Evolutionary conservation across 805 yeast species (phyloP).

Genomic region (Myxozyma vanderwaltii): DNA sequence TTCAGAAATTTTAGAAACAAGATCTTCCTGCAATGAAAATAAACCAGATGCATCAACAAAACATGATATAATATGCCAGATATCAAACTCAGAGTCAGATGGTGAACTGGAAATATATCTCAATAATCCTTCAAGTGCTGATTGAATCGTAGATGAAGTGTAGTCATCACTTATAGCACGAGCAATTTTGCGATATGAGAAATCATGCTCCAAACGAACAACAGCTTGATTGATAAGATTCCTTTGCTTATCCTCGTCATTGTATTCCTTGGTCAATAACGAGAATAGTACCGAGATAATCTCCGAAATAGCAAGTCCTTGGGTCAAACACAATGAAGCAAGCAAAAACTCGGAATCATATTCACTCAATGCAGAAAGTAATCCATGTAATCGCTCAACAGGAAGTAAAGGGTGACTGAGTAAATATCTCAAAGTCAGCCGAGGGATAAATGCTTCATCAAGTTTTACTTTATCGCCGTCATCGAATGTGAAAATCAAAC

Average conservation of each 20-base stretch:
- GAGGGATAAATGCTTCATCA: constrained; percentile 45
- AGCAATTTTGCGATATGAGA: constrained; percentile 19
- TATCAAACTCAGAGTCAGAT: background rate
- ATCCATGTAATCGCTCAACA: constrained; percentile 52
- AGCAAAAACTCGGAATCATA: background rate
- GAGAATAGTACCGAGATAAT: constrained; percentile 2
- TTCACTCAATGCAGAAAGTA: constrained; percentile 48
- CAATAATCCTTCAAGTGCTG: constrained; percentile 4
- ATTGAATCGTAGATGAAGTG: constrained; percentile 8
- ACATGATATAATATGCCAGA: constrained; percentile 27
- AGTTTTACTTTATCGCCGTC: constrained; percentile 35
- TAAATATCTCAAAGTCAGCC: constrained; percentile 65
- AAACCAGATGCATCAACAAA: constrained; percentile 26
- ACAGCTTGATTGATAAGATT: background rate
- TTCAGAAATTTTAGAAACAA: constrained; percentile 5
- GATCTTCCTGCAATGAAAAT: constrained; percentile 14
- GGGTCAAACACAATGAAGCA: constrained; percentile 7
- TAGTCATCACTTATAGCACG: background rate
- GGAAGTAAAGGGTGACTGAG: constrained; percentile 91
- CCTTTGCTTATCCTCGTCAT: background rate
- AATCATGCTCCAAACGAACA: constrained; percentile 12
- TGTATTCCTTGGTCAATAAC: background rate
- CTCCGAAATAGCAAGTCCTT: background rate
- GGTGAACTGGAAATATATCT: background rate
- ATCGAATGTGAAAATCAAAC: constrained; percentile 38